Evolutionary conservation across 202 grass and related monocot genomes (phyloP), one percentile per base, ranked within the genome.

Genomic region (Zizania palustris): DNA sequence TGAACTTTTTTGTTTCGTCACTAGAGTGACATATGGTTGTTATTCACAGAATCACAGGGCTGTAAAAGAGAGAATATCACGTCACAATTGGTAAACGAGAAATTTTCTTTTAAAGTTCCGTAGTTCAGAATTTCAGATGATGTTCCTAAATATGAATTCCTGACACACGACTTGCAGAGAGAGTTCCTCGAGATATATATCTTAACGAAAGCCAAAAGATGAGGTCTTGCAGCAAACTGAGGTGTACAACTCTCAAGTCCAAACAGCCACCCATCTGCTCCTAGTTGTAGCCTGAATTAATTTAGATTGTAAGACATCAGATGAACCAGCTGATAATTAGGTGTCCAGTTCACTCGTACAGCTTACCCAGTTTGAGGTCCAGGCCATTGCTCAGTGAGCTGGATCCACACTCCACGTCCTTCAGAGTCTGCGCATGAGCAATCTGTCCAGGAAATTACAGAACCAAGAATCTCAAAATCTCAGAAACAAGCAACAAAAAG

Each of bases 361-460:
- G 41, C 40, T 1, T 63, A 93, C 96, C 91, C 16, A 95, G 71
- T 79, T 94, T 98, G 71, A 98, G 91, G 42, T 98, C 96, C 67
- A 98, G 59, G 5, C 80, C 84, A 42, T 81, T 85, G 67, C 21
- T 85, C 14, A 80, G 63, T 40, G 88, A 87, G 56, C 69, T 65
- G 6, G 82, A 84, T 21, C 80, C 77, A 14, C 50, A 87, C 54
- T 84, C 85, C 54, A 76, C 81, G 15, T 75, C 78, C 35, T 85
- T 92, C 5, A 87, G 48, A 36, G 63, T 86, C 80, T 95, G 77
- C 20, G 75, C 78, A 66, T 90, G 85, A 78, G 91, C 80, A 73
- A 98, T 62, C 96, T 95, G 83, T 51, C 57, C 15, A 41, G 38
- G 63, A 40, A 78, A 50, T 58, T 50, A 48, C 7, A 28, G 16